Percentiles rank a stretch among this genome's conserved stretches.
Evolutionary conservation across 306 rosid genomes (phyloP).

Genomic region (Vigna mungo): DNA sequence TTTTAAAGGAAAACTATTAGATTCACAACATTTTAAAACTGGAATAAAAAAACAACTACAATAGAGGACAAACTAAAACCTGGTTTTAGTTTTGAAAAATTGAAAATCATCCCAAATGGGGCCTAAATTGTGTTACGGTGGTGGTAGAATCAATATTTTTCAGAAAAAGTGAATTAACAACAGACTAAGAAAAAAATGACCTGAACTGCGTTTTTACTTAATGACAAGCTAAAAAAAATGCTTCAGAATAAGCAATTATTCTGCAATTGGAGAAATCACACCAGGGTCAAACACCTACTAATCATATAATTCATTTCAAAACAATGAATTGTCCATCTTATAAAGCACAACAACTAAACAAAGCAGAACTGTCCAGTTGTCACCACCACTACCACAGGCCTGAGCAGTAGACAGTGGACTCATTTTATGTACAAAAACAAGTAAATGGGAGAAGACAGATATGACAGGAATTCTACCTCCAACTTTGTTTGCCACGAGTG

Average conservation of each 20-base stretch:
- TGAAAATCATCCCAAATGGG: not conserved
- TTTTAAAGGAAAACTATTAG: not conserved
- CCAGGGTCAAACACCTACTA: not conserved
- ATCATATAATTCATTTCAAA: conserved; percentile 14
- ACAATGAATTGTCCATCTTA: conserved; percentile 6
- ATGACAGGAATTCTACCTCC: conserved; percentile 62
- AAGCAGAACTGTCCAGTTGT: conserved; percentile 19
- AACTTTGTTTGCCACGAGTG: conserved; percentile 65
- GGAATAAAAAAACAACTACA: not conserved
- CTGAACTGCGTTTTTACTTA: conserved; percentile 21
- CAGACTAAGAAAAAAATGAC: conserved; percentile 37
- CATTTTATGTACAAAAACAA: conserved; percentile 12
- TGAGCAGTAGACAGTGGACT: conserved; percentile 4
- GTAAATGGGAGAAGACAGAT: conserved; percentile 28
- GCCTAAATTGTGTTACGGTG: conserved; percentile 12
- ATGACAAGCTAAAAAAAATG: conserved; percentile 2
- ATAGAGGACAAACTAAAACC: not conserved
- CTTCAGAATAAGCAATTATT: conserved; percentile 23
- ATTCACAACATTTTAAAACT: not conserved
- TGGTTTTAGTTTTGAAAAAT: not conserved
- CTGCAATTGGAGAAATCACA: conserved; percentile 28
- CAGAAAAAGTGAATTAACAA: conserved; percentile 17
- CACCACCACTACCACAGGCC: conserved; percentile 15
- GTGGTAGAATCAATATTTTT: conserved; percentile 28
- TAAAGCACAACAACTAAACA: conserved; percentile 20